Evolutionary conservation across 202 grass and related monocot species (phyloP).

Genomic region (Schoenoplectus triqueter): DNA sequence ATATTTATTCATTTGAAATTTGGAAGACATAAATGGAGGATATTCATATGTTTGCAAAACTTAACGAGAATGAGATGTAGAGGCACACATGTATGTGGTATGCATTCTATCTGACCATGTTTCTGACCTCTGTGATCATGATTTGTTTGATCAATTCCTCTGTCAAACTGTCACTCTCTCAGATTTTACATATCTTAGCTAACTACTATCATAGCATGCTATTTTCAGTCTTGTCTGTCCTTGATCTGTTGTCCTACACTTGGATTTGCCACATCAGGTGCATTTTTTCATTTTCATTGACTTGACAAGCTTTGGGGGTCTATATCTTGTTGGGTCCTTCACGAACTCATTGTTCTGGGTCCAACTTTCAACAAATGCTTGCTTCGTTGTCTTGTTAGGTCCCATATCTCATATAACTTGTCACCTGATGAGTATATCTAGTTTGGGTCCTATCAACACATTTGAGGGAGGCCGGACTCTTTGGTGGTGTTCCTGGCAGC

Average conservation of each 20-base stretch:
- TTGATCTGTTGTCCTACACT: not conserved
- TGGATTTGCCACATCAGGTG: not conserved
- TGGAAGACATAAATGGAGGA: not conserved
- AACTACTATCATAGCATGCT: not conserved
- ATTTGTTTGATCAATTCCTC: not conserved
- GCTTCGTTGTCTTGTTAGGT: not conserved
- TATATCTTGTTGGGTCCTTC: not conserved
- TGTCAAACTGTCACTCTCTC: not conserved
- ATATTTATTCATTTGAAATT: not conserved
- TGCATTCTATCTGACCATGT: not conserved
- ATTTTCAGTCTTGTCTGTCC: not conserved
- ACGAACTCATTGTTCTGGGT: conserved; percentile 1
- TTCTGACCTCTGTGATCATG: not conserved
- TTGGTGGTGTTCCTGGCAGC: not conserved
- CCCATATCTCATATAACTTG: not conserved
- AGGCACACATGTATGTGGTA: not conserved
- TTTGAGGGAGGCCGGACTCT: not conserved
- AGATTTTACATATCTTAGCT: not conserved
- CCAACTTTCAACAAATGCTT: conserved; percentile 1
- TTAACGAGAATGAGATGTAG: not conserved
- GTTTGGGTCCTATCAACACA: not conserved
- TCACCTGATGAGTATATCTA: not conserved
- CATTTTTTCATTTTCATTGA: not conserved
- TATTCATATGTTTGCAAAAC: not conserved
- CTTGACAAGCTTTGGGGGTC: not conserved